phyloP scores from a whole-genome alignment of 345 rosid species.

The Leavenworthia alabamica region DNA sequence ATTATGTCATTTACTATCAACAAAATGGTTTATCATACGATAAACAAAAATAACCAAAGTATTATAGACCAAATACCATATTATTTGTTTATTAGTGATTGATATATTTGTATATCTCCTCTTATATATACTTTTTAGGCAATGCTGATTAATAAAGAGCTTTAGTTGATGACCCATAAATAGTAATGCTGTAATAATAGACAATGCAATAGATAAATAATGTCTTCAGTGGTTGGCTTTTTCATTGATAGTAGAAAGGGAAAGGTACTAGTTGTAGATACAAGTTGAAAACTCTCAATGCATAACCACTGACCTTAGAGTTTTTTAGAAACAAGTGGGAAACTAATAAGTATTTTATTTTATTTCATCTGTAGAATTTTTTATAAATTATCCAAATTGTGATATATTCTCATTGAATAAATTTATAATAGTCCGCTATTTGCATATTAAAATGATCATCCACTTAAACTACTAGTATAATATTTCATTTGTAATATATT shows the following conservation, averaged over 20 bases:
- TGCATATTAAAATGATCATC: background rate
- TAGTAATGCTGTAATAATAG: background rate
- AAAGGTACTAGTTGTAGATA: conserved; percentile 9
- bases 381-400: background rate
- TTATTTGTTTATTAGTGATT: background rate
- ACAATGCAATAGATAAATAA: background rate
- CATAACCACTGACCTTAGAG: background rate
- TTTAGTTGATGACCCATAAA: conserved; percentile 8
- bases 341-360: background rate
- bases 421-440: background rate
- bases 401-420: background rate
- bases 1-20: background rate
- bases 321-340: conserved; percentile 3
- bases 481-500: background rate
- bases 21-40: background rate
- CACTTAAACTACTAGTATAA: background rate
- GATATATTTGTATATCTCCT: background rate
- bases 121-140: background rate
- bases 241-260: conserved; percentile 10
- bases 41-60: background rate
- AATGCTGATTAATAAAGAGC: background rate
- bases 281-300: conserved; percentile 6
- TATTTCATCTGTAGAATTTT: background rate
- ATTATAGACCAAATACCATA: background rate
- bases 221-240: conserved; percentile 2